Percentiles rank a stretch among this genome's conserved stretches.
Evolutionary conservation across 108 stramenopile species (phyloP).

Genomic region (Aurantiochytrium sp.): DNA sequence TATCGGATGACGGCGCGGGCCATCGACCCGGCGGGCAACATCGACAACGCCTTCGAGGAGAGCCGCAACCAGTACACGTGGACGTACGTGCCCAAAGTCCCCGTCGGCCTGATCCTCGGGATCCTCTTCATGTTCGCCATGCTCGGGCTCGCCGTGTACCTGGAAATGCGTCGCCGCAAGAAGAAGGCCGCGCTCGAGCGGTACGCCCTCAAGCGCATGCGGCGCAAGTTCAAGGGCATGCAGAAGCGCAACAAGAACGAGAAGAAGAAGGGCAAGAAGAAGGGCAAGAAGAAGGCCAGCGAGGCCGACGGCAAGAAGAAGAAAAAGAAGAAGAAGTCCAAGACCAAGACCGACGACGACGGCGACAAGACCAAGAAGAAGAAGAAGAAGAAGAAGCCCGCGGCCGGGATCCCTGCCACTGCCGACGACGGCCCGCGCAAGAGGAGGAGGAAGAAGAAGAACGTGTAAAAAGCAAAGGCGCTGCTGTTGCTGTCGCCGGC

Average conservation of each 20-base stretch:
- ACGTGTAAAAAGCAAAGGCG: not conserved
- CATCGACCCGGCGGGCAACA: conserved; percentile 72
- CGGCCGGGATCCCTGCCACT: not conserved
- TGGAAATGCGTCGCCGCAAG: conserved; percentile 65
- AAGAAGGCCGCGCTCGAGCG: conserved; percentile 58
- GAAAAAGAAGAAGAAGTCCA: conserved; percentile 24
- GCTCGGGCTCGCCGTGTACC: conserved; percentile 42
- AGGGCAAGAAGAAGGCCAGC: not conserved
- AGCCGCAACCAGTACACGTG: conserved; percentile 66
- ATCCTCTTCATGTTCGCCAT: conserved; percentile 14
- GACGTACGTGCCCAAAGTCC: conserved; percentile 68
- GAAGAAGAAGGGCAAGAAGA: conserved; percentile 21
- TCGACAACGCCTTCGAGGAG: conserved; percentile 49
- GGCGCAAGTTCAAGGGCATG: conserved; percentile 64
- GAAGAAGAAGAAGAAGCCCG: not conserved
- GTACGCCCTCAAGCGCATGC: conserved; percentile 64
- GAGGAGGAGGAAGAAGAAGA: not conserved
- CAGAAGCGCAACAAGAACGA: conserved; percentile 22
- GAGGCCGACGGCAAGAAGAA: not conserved
- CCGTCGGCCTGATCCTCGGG: conserved; percentile 48
- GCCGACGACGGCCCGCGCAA: not conserved
- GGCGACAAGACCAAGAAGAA: not conserved
- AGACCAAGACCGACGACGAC: not conserved
- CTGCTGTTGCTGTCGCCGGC: not conserved
- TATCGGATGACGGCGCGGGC: conserved; percentile 69